Evolutionary conservation across 768 basidiomycete species (phyloP).

Genomic region (Tylopilus sp.): DNA sequence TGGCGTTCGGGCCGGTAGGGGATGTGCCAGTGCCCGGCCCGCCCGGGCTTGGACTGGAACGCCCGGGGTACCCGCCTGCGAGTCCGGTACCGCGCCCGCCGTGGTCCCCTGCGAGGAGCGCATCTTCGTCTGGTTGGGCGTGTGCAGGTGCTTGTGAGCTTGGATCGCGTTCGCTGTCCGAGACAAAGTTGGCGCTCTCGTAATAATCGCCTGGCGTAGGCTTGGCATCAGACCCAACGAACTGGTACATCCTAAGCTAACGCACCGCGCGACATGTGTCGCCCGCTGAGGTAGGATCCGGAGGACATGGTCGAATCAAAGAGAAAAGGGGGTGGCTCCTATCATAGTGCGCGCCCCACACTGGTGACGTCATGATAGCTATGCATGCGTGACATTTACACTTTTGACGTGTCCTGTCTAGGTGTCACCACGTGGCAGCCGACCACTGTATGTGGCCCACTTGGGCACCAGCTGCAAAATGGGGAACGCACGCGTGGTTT

Average conservation of each 20-base stretch:
- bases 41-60: background rate
- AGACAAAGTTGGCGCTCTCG: background rate
- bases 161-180: constrained; percentile 9
- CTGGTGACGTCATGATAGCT: too few species aligned
- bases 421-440: too few species aligned
- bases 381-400: too few species aligned
- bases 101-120: constrained; percentile 1
- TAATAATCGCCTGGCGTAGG: constrained; percentile 2
- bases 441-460: too few species aligned
- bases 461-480: too few species aligned
- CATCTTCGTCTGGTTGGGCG: background rate
- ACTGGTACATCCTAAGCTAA: background rate
- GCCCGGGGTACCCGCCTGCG: background rate
- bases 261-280: constrained; percentile 8
- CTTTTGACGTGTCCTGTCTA: too few species aligned
- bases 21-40: too few species aligned
- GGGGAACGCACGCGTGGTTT: too few species aligned
- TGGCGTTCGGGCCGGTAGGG: too few species aligned
- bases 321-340: background rate
- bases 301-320: background rate
- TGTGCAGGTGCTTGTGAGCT: too few species aligned
- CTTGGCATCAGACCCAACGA: background rate
- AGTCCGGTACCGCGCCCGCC: constrained; percentile 1
- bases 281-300: constrained; percentile 7
- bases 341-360: too few species aligned